Percentiles rank a stretch among this genome's conserved stretches.
phyloP scores from a whole-genome alignment of 2,329 filamentous ascomycete species.

The Decorospora gaudefroyi region DNA sequence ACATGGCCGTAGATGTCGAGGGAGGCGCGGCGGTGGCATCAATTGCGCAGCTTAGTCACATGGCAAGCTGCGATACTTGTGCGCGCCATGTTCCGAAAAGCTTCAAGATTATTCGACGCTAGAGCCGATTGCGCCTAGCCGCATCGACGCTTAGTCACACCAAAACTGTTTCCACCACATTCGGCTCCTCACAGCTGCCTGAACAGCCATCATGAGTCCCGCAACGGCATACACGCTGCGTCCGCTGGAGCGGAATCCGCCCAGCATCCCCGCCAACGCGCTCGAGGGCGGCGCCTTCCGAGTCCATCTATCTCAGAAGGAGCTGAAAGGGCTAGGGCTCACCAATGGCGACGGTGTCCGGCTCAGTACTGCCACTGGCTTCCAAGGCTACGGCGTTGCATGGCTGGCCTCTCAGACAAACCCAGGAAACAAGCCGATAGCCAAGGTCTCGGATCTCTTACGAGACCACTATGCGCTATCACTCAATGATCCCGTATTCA shows the following conservation, averaged over 20 bases:
- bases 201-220: slow-evolving; percentile 23
- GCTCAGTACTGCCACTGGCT: slow-evolving; percentile 52
- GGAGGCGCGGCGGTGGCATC: slow-evolving; percentile 52
- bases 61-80: slow-evolving; percentile 31
- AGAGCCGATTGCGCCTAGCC: slow-evolving; percentile 16
- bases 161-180: slow-evolving; percentile 16
- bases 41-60: slow-evolving; percentile 46
- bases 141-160: slow-evolving; percentile 27
- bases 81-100: slow-evolving; percentile 21
- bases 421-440: slow-evolving; percentile 44
- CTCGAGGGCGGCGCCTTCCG: slow-evolving; percentile 63
- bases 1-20: slow-evolving; percentile 51
- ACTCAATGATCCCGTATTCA: slow-evolving; percentile 59
- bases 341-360: slow-evolving; percentile 63
- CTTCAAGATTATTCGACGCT: slow-evolving; percentile 19
- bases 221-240: slow-evolving; percentile 56
- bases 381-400: slow-evolving; percentile 62
- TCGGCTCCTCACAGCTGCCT: slow-evolving; percentile 2
- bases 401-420: slow-evolving; percentile 60
- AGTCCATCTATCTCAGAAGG: slow-evolving; percentile 61
- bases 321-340: slow-evolving; percentile 60
- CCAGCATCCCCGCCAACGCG: slow-evolving; percentile 52
- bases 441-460: slow-evolving; percentile 71
- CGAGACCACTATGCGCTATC: slow-evolving; percentile 74
- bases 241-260: slow-evolving; percentile 55